These are phyloP conservation scores for Patellifolia procumbens DNA, from an alignment of 179 eudicot species.

Conservation along the genomic window DNA sequence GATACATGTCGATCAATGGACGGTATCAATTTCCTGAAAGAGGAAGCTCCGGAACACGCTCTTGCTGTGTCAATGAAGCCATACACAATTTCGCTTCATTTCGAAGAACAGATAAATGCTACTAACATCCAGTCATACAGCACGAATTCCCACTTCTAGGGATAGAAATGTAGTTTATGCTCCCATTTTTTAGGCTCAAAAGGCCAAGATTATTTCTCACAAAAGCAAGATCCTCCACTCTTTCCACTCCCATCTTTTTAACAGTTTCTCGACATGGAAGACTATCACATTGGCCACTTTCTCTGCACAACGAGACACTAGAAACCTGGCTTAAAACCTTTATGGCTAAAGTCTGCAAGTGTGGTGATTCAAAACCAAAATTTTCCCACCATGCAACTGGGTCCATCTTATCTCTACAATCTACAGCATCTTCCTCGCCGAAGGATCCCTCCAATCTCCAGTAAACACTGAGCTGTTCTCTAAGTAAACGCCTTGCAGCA, in stretches of 20 bases:
- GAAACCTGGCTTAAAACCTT: conserved; percentile 44
- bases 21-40: background rate
- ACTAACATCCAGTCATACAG: conserved; percentile 29
- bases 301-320: conserved; percentile 38
- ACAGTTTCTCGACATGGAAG: conserved; percentile 41
- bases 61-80: background rate
- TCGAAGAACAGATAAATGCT: conserved; percentile 5
- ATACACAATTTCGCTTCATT: background rate
- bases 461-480: conserved; percentile 48
- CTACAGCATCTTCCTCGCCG: conserved; percentile 57
- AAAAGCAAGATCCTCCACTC: conserved; percentile 45
- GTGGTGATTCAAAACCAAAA: conserved; percentile 50
- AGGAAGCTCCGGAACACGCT: background rate
- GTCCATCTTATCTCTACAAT: conserved; percentile 56
- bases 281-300: conserved; percentile 34
- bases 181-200: conserved; percentile 35
- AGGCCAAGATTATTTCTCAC: conserved; percentile 48
- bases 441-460: conserved; percentile 44
- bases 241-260: conserved; percentile 41
- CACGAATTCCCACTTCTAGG: conserved; percentile 35
- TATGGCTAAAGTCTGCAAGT: conserved; percentile 47
- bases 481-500: conserved; percentile 32
- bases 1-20: background rate
- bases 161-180: conserved; percentile 24
- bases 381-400: conserved; percentile 61